Evolutionary conservation across 2,329 filamentous ascomycete species (phyloP).

Genomic region (Fusarium chlamydosporum): DNA sequence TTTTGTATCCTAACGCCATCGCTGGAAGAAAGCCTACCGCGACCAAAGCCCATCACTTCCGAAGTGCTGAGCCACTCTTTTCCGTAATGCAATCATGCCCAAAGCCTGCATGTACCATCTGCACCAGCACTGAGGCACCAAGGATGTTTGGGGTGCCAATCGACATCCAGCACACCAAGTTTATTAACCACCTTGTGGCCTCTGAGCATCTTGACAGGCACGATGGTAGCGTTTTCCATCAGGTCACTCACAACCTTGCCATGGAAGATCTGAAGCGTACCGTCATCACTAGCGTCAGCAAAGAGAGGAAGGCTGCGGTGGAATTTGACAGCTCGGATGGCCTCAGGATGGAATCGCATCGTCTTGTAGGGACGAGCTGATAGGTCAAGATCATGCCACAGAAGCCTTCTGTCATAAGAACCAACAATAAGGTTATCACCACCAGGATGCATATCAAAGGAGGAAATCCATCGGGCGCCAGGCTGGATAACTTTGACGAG

Average conservation of each 20-base stretch:
- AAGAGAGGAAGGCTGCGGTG: constrained; percentile 89
- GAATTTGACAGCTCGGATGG: constrained; percentile 89
- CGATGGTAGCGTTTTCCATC: constrained; percentile 96
- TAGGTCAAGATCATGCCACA: constrained; percentile 98
- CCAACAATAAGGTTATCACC: constrained; percentile 96
- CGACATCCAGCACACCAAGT: constrained; percentile 91
- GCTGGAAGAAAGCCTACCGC: constrained; percentile 36
- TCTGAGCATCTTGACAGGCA: constrained; percentile 92
- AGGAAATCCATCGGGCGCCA: constrained; percentile 92
- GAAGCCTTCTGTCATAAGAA: constrained; percentile 90
- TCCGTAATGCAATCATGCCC: constrained; percentile 63
- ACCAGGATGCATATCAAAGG: constrained; percentile 91
- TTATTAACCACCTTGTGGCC: constrained; percentile 90
- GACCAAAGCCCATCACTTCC: constrained; percentile 12
- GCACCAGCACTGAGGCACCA: constrained; percentile 96
- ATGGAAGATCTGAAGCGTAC: constrained; percentile 95
- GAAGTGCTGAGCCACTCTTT: not conserved
- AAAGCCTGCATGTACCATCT: constrained; percentile 91
- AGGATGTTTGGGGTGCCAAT: constrained; percentile 95
- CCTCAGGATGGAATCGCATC: constrained; percentile 92
- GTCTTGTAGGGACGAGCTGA: constrained; percentile 95
- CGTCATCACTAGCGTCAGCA: constrained; percentile 95
- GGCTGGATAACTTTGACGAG: constrained; percentile 94
- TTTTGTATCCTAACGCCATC: constrained; percentile 43
- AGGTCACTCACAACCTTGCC: constrained; percentile 94